Evolutionary conservation across 495 filamentous ascomycete species (phyloP).

Genomic region (Podospora comata): DNA sequence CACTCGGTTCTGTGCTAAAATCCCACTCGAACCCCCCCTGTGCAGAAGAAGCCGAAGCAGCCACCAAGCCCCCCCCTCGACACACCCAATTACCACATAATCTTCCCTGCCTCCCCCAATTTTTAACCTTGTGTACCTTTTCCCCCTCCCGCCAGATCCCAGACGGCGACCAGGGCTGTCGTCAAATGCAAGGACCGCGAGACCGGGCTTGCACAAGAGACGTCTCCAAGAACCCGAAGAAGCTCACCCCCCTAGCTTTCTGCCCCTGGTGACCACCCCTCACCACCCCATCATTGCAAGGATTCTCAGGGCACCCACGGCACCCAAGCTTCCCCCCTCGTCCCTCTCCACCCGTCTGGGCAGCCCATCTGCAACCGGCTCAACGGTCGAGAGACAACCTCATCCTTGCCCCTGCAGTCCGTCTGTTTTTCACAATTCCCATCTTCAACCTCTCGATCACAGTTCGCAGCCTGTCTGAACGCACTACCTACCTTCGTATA

Average conservation of each 20-base stretch:
- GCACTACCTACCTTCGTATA: too few species aligned
- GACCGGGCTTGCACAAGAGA: slow-evolving; percentile 21
- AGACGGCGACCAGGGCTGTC: slow-evolving; percentile 28
- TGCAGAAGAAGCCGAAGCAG: slow-evolving; percentile 26
- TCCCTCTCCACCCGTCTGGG: slow-evolving; percentile 8
- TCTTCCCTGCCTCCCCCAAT: slow-evolving; percentile 23
- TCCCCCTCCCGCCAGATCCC: slow-evolving; percentile 29
- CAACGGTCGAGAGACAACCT: slow-evolving; percentile 27
- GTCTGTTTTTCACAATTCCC: background rate
- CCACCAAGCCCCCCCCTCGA: slow-evolving; percentile 26
- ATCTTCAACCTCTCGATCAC: background rate
- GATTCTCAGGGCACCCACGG: slow-evolving; percentile 8
- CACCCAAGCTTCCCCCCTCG: background rate
- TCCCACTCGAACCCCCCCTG: slow-evolving; percentile 22
- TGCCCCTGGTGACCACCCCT: slow-evolving; percentile 9
- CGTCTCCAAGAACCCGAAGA: slow-evolving; percentile 18
- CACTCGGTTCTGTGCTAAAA: slow-evolving; percentile 30
- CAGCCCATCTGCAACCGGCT: slow-evolving; percentile 18
- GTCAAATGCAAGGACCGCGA: slow-evolving; percentile 25
- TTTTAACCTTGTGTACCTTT: slow-evolving; percentile 30
- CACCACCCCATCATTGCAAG: slow-evolving; percentile 19
- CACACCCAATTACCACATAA: slow-evolving; percentile 28
- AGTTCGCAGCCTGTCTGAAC: too few species aligned
- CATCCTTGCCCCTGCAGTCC: slow-evolving; percentile 19
- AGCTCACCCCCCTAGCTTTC: slow-evolving; percentile 15